A percentile compares a stretch with the other conserved stretches of the same genome.
These are phyloP conservation scores for Mimosa pudica DNA, from an alignment of 306 rosid genomes.

Conservation along the genomic window DNA sequence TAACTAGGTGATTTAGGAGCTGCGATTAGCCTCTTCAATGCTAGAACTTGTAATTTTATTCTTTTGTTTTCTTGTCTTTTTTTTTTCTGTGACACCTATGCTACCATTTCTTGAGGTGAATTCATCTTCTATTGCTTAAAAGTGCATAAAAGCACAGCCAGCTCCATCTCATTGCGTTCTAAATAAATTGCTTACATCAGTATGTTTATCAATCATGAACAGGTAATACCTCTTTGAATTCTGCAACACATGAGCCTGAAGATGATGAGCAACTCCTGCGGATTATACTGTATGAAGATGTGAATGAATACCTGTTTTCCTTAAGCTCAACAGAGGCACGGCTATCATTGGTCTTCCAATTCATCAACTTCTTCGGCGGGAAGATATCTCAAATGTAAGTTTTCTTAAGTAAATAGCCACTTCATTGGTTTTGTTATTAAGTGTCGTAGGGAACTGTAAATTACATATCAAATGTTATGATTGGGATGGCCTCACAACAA, in stretches of 20 bases:
- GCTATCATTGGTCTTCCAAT: slow-evolving; percentile 66
- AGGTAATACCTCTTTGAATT: slow-evolving; percentile 45
- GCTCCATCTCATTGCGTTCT: background rate
- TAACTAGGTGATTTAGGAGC: background rate
- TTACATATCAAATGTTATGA: slow-evolving; percentile 14
- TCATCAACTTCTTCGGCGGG: slow-evolving; percentile 86
- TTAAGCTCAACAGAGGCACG: slow-evolving; percentile 80
- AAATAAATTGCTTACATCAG: slow-evolving; percentile 21
- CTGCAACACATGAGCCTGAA: slow-evolving; percentile 51
- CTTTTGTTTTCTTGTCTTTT: background rate
- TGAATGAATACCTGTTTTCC: slow-evolving; percentile 80
- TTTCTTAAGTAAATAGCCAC: slow-evolving; percentile 29
- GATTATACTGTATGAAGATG: slow-evolving; percentile 79
- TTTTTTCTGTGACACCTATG: background rate
- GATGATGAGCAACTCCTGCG: slow-evolving; percentile 75
- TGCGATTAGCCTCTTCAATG: background rate
- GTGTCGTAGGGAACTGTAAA: background rate
- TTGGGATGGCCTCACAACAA: slow-evolving; percentile 1
- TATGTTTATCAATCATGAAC: slow-evolving; percentile 43
- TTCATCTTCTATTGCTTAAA: background rate
- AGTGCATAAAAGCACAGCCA: background rate
- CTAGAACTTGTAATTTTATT: background rate
- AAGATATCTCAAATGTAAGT: slow-evolving; percentile 72
- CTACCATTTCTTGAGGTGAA: background rate
- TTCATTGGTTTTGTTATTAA: slow-evolving; percentile 5